phyloP scores from a whole-genome alignment of 805 yeast genomes.

The Metschnikowia matae region DNA sequence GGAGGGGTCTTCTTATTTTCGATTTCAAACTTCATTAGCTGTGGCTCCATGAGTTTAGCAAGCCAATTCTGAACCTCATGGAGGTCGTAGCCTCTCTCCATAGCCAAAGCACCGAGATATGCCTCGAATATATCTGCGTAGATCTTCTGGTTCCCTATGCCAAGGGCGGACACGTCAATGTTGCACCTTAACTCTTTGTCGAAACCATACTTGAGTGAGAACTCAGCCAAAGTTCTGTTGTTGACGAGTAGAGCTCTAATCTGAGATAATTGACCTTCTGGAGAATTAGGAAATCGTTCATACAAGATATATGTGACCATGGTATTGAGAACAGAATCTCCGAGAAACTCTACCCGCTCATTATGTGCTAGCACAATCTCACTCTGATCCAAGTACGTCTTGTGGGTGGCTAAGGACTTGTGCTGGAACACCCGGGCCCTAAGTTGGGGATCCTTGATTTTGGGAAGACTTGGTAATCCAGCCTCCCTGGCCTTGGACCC shows the following conservation, averaged over 20 bases:
- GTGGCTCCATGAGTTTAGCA: conserved; percentile 45
- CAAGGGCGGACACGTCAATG: conserved; percentile 42
- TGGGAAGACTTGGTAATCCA: conserved; percentile 64
- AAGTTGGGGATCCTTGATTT: conserved; percentile 54
- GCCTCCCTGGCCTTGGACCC: neutral
- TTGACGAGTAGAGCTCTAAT: conserved; percentile 68
- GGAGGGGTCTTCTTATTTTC: conserved; percentile 34
- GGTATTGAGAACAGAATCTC: conserved; percentile 78
- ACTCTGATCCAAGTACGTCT: conserved; percentile 48
- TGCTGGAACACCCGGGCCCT: conserved; percentile 76
- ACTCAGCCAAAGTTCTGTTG: conserved; percentile 65
- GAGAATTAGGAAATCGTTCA: conserved; percentile 58
- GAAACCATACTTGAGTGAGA: conserved; percentile 67
- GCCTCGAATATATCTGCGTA: conserved; percentile 93
- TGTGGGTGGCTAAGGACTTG: conserved; percentile 63
- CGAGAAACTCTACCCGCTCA: conserved; percentile 85
- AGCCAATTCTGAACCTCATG: conserved; percentile 56
- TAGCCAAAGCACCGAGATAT: conserved; percentile 77
- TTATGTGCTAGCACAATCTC: conserved; percentile 66
- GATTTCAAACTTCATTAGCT: conserved; percentile 29
- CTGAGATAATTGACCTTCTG: conserved; percentile 78
- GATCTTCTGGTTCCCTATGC: conserved; percentile 60
- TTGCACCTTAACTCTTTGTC: conserved; percentile 51
- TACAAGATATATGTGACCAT: conserved; percentile 68
- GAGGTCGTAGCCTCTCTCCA: conserved; percentile 51